Percentiles rank a stretch among this genome's conserved stretches.
These are phyloP conservation scores for Halenospora varia DNA, from an alignment of 495 filamentous ascomycete genomes.

Conservation along the genomic window DNA sequence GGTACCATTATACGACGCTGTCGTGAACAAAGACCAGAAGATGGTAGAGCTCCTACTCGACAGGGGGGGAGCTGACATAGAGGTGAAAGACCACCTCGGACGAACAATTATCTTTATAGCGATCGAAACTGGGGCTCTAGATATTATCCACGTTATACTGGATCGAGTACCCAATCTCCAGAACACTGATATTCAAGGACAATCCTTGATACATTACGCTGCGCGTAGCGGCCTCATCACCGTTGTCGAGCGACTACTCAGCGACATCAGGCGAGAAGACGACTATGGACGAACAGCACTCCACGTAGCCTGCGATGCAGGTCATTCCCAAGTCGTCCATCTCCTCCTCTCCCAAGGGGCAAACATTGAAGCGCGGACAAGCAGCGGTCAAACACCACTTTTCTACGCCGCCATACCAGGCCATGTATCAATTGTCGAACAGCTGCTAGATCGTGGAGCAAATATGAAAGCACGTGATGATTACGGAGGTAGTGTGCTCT, in stretches of 20 bases:
- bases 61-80: background rate
- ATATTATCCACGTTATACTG: background rate
- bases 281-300: background rate
- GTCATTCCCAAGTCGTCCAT: background rate
- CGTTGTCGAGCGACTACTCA: background rate
- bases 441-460: slow-evolving; percentile 1
- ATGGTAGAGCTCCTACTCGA: slow-evolving; percentile 17
- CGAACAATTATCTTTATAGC: background rate
- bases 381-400: background rate
- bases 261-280: background rate
- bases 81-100: background rate
- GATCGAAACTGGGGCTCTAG: background rate
- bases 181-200: background rate
- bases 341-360: background rate
- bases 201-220: background rate
- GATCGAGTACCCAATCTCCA: background rate
- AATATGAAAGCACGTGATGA: slow-evolving; percentile 4
- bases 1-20: slow-evolving; percentile 8
- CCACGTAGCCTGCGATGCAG: background rate
- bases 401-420: background rate
- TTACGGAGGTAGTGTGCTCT: background rate
- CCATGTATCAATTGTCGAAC: background rate
- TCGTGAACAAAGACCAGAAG: background rate
- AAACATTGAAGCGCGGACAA: background rate
- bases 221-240: background rate